Base-by-base conservation (phyloP, 1,284 basidiomycete species). In the Peniophora sp. region DNA sequence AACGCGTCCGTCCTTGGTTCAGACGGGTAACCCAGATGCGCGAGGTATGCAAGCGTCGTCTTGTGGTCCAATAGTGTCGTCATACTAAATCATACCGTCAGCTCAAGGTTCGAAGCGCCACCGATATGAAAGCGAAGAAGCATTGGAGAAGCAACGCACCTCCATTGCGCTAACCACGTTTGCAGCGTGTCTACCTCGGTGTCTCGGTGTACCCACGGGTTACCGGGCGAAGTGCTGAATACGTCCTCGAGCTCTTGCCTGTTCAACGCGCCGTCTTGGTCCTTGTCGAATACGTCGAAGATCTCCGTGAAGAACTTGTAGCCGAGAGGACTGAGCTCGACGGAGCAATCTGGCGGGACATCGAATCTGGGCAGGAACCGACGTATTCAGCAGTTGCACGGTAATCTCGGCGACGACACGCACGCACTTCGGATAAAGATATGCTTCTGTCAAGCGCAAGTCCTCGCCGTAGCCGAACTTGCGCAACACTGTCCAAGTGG, bases 131-230 rank as follows among this genome's bases (percentile, higher is more conserved):
- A 12, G 32, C 35, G 8, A 43, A 17, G 23, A 45, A 17, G 14
- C n/a, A n/a, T n/a, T n/a, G 17, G 32, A 15, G 45, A 47, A 18
- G 14, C 27, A 37, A 60, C 73, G 46, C 54, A 92, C 92, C 92
- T 97, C 96, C 96, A 99, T 65, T 98, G 95, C 22, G 96, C 96
- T 15, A 99, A 73, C 96, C 96, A 99, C 6, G 93, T 93, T 69
- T 98, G 96, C 47, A 99, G 69, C 15, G 96, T 98, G 14, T 98
- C 91, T 10, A 89, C 83, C 9, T 92, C 94, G 41, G 82, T 75
- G 62, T 96, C 94, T 60, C 90, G 85, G 18, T 76, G 77, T 15
- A 79, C 74, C 94, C 94, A 97, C 23, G 94, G 94, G 62, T 94
- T 94, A 0, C 92, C 95, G 0, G 96, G 95, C 15, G 94, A 93